Percentiles rank a stretch among this genome's conserved stretches.
Conservation (phyloP, 176 grass and related monocot species). For the Urochloa ruziziensis region DNA sequence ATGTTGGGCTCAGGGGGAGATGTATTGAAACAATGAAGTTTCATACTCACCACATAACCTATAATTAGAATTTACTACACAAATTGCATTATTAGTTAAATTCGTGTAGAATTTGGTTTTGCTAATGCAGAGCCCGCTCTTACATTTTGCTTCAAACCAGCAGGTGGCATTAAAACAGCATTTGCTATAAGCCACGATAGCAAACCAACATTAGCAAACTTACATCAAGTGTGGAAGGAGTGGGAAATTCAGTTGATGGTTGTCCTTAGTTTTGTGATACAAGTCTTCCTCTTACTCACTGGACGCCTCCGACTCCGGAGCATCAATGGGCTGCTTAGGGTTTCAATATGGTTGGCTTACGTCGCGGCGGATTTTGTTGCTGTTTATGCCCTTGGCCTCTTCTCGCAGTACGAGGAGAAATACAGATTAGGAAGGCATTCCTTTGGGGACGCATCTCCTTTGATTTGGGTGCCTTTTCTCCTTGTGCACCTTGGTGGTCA, state of each 20-base stretch:
- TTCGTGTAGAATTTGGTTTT: too few relatives aligned
- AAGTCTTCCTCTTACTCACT: not conserved
- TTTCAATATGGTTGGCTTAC: not conserved
- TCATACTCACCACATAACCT: too few relatives aligned
- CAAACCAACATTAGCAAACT: not conserved
- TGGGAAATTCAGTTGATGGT: constrained; percentile 1
- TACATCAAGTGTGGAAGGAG: constrained; percentile 10
- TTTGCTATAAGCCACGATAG: too few relatives aligned
- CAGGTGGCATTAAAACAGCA: too few relatives aligned
- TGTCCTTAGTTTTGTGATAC: not conserved
- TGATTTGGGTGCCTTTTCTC: not conserved
- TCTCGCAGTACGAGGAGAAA: not conserved
- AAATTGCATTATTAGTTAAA: too few relatives aligned
- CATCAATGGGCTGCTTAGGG: not conserved
- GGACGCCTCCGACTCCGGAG: not conserved
- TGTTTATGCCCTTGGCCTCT: not conserved
- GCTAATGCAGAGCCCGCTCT: too few relatives aligned
- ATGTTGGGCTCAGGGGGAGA: too few relatives aligned
- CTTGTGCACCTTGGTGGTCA: not conserved
- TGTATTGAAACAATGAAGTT: too few relatives aligned
- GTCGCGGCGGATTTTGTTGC: not conserved
- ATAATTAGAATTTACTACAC: too few relatives aligned
- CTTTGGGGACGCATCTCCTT: not conserved
- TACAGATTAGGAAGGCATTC: not conserved
- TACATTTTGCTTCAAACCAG: too few relatives aligned